Percentiles rank a stretch among this genome's conserved stretches.
phyloP scores from a whole-genome alignment of 306 rosid genomes.

The Dryas octopetala region DNA sequence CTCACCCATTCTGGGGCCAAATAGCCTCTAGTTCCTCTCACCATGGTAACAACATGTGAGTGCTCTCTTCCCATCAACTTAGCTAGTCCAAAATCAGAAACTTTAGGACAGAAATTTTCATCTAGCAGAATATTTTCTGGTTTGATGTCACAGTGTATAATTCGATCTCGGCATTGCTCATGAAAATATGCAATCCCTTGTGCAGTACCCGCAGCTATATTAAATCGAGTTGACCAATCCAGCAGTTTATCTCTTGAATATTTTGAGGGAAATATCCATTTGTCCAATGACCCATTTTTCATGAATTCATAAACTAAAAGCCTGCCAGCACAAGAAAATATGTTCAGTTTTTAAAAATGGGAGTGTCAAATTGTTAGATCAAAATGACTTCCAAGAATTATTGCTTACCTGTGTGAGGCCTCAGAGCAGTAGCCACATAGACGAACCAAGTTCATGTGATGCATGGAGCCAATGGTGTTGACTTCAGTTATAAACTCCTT shows the following conservation, averaged over 20 bases:
- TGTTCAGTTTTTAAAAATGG: background rate
- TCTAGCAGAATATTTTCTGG: slow-evolving; percentile 86
- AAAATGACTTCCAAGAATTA: background rate
- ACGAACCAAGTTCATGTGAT: slow-evolving; percentile 94
- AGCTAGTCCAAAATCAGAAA: slow-evolving; percentile 93
- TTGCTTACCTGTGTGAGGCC: slow-evolving; percentile 64
- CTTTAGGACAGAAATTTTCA: slow-evolving; percentile 84
- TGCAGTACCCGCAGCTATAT: slow-evolving; percentile 70
- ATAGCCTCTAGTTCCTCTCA: slow-evolving; percentile 95
- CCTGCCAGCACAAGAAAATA: slow-evolving; percentile 40
- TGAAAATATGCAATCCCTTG: slow-evolving; percentile 95
- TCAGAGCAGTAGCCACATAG: slow-evolving; percentile 86
- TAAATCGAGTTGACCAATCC: slow-evolving; percentile 74
- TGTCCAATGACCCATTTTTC: slow-evolving; percentile 93
- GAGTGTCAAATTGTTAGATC: background rate
- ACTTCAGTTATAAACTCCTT: slow-evolving; percentile 93
- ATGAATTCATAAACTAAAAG: slow-evolving; percentile 87
- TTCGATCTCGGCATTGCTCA: slow-evolving; percentile 83
- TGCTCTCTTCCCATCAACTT: slow-evolving; percentile 95
- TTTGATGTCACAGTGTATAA: slow-evolving; percentile 92
- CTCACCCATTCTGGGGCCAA: slow-evolving; percentile 97
- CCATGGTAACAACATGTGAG: slow-evolving; percentile 92
- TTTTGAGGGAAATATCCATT: slow-evolving; percentile 75
- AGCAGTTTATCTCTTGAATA: slow-evolving; percentile 47
- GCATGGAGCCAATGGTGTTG: slow-evolving; percentile 95